These are phyloP conservation scores for Mucor indicus DNA, from an alignment of 371 early-diverging fungal genomes.

Conservation along the genomic window DNA sequence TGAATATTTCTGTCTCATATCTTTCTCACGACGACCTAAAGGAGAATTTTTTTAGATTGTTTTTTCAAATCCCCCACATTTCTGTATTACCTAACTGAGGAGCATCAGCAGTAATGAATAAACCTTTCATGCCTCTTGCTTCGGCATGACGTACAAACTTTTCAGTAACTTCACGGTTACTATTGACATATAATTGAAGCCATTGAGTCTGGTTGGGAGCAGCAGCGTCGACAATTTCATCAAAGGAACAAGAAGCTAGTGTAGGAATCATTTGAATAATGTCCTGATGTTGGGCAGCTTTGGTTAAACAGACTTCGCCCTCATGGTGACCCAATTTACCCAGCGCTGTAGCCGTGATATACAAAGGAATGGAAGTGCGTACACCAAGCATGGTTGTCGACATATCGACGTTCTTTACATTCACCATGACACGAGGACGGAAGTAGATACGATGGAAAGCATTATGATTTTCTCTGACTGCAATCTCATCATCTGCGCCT, in stretches of 20 bases:
- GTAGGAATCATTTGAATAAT: conserved; percentile 74
- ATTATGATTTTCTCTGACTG: conserved; percentile 75
- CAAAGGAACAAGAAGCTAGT: conserved; percentile 68
- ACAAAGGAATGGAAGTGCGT: conserved; percentile 48
- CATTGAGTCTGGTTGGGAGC: conserved; percentile 52
- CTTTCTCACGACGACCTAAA: conserved; percentile 82
- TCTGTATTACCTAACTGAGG: conserved; percentile 65
- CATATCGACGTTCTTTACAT: conserved; percentile 65
- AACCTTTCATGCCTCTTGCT: conserved; percentile 71
- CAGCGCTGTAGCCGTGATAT: conserved; percentile 61
- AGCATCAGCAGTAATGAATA: conserved; percentile 93
- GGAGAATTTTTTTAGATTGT: background rate
- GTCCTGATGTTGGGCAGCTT: conserved; percentile 51
- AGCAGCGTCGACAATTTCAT: conserved; percentile 54
- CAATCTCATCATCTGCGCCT: conserved; percentile 83
- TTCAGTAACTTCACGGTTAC: conserved; percentile 71
- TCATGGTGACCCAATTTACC: conserved; percentile 77
- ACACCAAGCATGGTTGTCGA: conserved; percentile 66
- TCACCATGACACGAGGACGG: conserved; percentile 74
- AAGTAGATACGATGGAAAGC: conserved; percentile 77
- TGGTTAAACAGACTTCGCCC: conserved; percentile 69
- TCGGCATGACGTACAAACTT: conserved; percentile 80
- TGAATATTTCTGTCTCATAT: conserved; percentile 76
- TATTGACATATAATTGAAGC: conserved; percentile 93
- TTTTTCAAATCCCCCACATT: conserved; percentile 1